These are phyloP conservation scores for Pezicula carpinea DNA, from an alignment of 2,329 filamentous ascomycete genomes.

Conservation along the genomic window DNA sequence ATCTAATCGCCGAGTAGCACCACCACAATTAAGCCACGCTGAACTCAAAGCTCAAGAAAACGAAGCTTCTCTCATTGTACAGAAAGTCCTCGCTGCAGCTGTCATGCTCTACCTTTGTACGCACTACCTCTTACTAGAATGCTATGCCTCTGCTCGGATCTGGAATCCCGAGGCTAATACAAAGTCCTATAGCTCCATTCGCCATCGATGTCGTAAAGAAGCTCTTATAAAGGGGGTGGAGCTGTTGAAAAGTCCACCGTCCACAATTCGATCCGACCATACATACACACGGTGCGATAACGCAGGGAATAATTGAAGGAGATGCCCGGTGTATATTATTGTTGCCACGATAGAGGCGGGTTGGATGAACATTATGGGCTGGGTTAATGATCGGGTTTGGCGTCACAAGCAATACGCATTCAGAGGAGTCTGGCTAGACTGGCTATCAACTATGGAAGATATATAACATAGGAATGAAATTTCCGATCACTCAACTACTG, in stretches of 20 bases:
- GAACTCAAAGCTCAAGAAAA: slow-evolving; percentile 68
- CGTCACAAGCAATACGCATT: neutral
- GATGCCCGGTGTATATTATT: no score
- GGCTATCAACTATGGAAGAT: neutral
- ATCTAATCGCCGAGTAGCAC: slow-evolving; percentile 33
- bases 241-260: neutral
- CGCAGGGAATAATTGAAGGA: no score
- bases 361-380: neutral
- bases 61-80: slow-evolving; percentile 62
- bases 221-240: slow-evolving; percentile 34
- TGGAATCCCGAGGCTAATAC: neutral
- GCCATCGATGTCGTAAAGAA: slow-evolving; percentile 48
- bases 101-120: slow-evolving; percentile 73
- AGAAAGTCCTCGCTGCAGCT: slow-evolving; percentile 61
- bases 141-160: neutral
- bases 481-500: no score
- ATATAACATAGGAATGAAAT: neutral
- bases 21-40: slow-evolving; percentile 64
- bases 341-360: neutral
- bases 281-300: neutral
- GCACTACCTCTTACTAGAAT: slow-evolving; percentile 27
- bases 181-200: slow-evolving; percentile 42
- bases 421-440: neutral
- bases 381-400: neutral
- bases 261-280: neutral